Evolutionary conservation across 2,329 filamentous ascomycete species (phyloP).

Genomic region (Thielaviopsis euricoi): DNA sequence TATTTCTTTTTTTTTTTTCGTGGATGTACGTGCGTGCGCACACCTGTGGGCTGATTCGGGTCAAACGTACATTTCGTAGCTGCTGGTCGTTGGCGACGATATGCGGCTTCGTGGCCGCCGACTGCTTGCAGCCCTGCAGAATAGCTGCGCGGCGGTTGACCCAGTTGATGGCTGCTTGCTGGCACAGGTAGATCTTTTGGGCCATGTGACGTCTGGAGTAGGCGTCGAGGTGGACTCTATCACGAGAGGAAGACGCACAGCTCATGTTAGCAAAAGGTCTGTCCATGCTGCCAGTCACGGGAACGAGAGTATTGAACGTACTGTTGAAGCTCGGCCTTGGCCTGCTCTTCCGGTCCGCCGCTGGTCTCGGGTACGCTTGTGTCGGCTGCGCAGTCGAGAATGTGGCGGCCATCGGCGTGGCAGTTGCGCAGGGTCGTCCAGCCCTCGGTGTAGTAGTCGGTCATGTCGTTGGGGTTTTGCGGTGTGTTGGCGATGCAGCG

Average conservation of each 20-base stretch:
- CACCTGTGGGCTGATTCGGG: no score
- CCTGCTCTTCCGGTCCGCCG: constrained; percentile 41
- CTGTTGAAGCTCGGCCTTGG: constrained; percentile 46
- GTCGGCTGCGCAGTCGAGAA: constrained; percentile 47
- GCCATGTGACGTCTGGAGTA: constrained; percentile 44
- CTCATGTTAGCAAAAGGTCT: no score
- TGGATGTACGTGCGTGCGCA: no score
- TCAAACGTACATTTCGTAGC: constrained; percentile 39
- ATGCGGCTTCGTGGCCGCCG: constrained; percentile 28
- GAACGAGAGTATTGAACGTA: no score
- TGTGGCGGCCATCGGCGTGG: constrained; percentile 44
- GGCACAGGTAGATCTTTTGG: constrained; percentile 47
- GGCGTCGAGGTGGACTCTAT: constrained; percentile 41
- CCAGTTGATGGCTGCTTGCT: constrained; percentile 44
- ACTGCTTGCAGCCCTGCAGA: constrained; percentile 34
- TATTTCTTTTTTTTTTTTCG: no score
- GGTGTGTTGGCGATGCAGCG: constrained; percentile 43
- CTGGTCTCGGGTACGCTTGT: constrained; percentile 36
- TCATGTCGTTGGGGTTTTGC: constrained; percentile 34
- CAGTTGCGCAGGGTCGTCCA: constrained; percentile 47
- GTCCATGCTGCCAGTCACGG: no score
- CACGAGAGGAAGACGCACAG: no score
- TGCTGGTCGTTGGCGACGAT: constrained; percentile 39
- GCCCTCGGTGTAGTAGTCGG: constrained; percentile 47
- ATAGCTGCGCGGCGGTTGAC: constrained; percentile 35